Evolutionary conservation across 306 rosid species (phyloP).

Genomic region (Bauhinia variegata): DNA sequence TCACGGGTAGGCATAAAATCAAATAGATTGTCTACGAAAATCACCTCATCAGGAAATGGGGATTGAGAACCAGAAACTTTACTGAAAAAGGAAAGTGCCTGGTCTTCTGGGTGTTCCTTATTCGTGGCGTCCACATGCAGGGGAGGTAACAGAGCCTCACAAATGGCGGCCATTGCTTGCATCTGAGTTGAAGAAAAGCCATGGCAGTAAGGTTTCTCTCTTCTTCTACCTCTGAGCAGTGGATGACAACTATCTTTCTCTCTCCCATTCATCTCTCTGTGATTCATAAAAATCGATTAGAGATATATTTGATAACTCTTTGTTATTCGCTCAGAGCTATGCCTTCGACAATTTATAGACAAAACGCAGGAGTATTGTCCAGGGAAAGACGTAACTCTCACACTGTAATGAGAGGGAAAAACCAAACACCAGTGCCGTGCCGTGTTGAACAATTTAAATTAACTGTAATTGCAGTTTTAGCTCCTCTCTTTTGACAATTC

Average conservation of each 20-base stretch:
- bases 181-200: conserved; percentile 68
- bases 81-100: conserved; percentile 47
- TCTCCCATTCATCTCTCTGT: conserved; percentile 37
- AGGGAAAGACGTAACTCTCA: too few species aligned
- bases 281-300: neutral
- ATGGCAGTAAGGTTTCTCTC: conserved; percentile 54
- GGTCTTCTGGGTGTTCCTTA: conserved; percentile 25
- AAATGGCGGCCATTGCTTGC: conserved; percentile 59
- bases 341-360: too few species aligned
- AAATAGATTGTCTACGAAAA: too few species aligned
- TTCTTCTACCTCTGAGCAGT: conserved; percentile 52
- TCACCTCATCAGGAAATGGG: conserved; percentile 91
- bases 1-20: too few species aligned
- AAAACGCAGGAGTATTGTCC: too few species aligned
- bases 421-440: too few species aligned
- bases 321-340: too few species aligned
- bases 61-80: conserved; percentile 56
- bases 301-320: neutral
- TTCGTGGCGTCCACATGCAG: conserved; percentile 29
- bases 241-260: conserved; percentile 55
- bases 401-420: too few species aligned
- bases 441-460: too few species aligned
- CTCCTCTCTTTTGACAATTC: too few species aligned
- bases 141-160: conserved; percentile 78
- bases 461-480: too few species aligned